Evolutionary conservation across 352 stramenopile species (phyloP).

Genomic region (Globisporangium megalacanthum): DNA sequence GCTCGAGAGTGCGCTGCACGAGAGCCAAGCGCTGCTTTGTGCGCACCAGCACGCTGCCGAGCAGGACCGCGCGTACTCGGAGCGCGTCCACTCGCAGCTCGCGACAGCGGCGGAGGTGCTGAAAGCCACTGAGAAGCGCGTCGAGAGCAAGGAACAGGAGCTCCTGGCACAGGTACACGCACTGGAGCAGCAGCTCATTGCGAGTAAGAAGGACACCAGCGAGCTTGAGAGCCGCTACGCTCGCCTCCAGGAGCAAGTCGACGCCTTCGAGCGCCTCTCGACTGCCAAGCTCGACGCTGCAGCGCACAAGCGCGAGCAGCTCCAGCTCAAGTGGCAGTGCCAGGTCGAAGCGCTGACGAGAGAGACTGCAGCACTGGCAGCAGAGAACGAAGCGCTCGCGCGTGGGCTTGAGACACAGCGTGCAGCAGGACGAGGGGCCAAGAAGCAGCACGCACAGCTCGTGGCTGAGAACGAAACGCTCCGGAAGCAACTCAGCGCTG

Average conservation of each 20-base stretch:
- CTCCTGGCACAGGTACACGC: conserved; percentile 18
- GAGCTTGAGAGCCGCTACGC: conserved; percentile 7
- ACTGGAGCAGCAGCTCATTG: conserved; percentile 13
- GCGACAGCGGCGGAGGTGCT: conserved; percentile 51
- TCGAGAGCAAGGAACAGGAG: conserved; percentile 31
- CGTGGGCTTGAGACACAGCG: conserved; percentile 38
- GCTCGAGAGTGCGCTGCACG: conserved; percentile 19
- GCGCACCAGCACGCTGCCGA: conserved; percentile 13
- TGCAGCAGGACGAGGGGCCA: conserved; percentile 19
- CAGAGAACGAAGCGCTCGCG: conserved; percentile 17
- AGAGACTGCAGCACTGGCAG: conserved; percentile 5
- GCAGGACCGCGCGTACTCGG: conserved; percentile 53
- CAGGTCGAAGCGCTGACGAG: conserved; percentile 14
- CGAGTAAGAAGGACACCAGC: conserved; percentile 3
- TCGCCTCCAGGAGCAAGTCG: conserved; percentile 21
- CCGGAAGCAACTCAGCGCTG: conserved; percentile 26
- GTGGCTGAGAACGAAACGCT: conserved; percentile 32
- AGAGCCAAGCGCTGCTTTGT: conserved; percentile 17
- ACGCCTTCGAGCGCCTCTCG: conserved; percentile 4
- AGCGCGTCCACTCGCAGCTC: conserved; percentile 55
- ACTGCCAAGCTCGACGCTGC: not conserved
- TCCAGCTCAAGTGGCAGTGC: conserved; percentile 19
- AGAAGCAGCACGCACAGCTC: conserved; percentile 29
- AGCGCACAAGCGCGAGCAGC: conserved; percentile 24
- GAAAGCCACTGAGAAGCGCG: conserved; percentile 42